phyloP scores from a whole-genome alignment of 129 eudicot genomes.

The Saussurea involucrata region DNA sequence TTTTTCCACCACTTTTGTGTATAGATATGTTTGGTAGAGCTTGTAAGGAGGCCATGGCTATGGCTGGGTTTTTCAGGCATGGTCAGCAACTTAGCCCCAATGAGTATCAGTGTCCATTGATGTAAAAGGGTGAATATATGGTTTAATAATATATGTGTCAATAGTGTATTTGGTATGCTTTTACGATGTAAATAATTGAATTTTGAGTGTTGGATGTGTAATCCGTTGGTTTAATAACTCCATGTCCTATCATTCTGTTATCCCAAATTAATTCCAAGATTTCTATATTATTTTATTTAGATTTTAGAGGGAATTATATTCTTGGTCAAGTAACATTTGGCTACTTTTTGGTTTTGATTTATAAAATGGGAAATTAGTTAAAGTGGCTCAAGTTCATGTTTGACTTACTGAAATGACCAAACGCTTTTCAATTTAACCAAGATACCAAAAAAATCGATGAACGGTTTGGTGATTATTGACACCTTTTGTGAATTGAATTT shows the following conservation, averaged over 20 bases:
- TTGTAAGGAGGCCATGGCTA: constrained; percentile 23
- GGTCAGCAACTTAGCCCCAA: constrained; percentile 14
- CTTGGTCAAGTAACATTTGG: no score
- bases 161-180: neutral
- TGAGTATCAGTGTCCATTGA: constrained; percentile 13
- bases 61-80: constrained; percentile 17
- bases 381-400: no score
- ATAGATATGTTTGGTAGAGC: constrained; percentile 10
- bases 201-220: neutral
- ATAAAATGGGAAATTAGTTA: no score
- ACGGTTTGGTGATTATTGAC: no score
- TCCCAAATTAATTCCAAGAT: neutral
- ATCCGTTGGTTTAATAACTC: no score
- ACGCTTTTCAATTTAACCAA: no score
- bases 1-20: constrained; percentile 35
- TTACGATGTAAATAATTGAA: neutral
- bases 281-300: neutral
- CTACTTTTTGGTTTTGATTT: no score
- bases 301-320: no score
- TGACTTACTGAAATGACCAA: no score
- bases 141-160: neutral
- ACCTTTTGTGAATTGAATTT: no score
- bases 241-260: no score
- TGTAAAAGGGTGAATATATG: neutral
- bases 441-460: no score